Percentiles rank a stretch among this genome's conserved stretches.
Conservation (phyloP, 164 flowering plant species). For the Protea cynaroides region DNA sequence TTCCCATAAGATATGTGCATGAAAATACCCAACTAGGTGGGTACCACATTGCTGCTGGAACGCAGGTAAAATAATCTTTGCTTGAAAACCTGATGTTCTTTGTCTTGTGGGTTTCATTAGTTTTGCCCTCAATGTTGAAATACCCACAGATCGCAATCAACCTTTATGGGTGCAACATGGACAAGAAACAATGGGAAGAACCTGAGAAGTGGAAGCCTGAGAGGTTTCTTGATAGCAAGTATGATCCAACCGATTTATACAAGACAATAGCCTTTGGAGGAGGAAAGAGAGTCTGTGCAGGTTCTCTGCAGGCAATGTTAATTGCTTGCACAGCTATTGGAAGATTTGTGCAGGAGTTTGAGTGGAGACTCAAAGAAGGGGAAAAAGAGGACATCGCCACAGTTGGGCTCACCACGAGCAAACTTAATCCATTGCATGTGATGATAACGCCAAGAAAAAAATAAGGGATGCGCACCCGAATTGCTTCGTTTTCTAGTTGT, state of each 20-base stretch:
- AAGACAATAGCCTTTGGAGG: constrained; percentile 97
- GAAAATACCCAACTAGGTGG: constrained; percentile 90
- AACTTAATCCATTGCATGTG: constrained; percentile 68
- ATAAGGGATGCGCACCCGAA: not conserved
- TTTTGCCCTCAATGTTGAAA: not conserved
- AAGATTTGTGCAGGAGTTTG: constrained; percentile 73
- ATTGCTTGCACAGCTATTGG: constrained; percentile 65
- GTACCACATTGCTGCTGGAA: constrained; percentile 69
- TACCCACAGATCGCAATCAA: constrained; percentile 68
- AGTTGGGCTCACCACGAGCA: constrained; percentile 64
- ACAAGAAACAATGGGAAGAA: constrained; percentile 64
- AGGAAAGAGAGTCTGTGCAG: constrained; percentile 90
- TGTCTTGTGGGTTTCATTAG: not conserved
- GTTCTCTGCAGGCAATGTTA: constrained; percentile 71
- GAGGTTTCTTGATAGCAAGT: constrained; percentile 56
- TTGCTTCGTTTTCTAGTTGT: not conserved
- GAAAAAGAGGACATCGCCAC: constrained; percentile 69
- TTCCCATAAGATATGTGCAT: constrained; percentile 73
- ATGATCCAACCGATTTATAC: constrained; percentile 56
- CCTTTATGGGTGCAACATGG: constrained; percentile 86
- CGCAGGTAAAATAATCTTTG: constrained; percentile 38
- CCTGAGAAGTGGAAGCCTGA: constrained; percentile 86
- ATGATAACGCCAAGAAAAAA: constrained; percentile 47
- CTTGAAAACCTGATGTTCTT: not conserved
- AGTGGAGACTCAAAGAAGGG: constrained; percentile 63